phyloP scores from a whole-genome alignment of 208 protist species.

The Leishmania mexicana region DNA sequence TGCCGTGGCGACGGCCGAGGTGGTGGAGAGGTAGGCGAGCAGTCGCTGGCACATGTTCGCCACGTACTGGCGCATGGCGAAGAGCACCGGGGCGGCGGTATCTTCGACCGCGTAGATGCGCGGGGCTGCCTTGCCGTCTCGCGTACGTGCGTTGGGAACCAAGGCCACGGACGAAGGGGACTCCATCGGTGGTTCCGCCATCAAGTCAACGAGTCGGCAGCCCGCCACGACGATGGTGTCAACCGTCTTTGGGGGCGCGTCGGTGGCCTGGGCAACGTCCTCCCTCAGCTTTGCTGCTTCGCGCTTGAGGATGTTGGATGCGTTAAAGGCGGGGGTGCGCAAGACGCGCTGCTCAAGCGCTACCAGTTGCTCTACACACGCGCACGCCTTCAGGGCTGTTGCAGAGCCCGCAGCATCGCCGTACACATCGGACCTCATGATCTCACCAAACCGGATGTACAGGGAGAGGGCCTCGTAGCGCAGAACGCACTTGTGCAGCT shows the following conservation, averaged over 20 bases:
- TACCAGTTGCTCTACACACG: slow-evolving; percentile 29
- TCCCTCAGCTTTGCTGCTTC: slow-evolving; percentile 25
- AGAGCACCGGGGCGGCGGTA: slow-evolving; percentile 55
- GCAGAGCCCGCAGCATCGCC: slow-evolving; percentile 29
- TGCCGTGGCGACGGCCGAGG: slow-evolving; percentile 15
- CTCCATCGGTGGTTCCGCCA: slow-evolving; percentile 16
- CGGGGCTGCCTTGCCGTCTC: not conserved
- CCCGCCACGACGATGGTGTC: slow-evolving; percentile 19
- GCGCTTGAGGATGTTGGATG: slow-evolving; percentile 12
- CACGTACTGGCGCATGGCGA: slow-evolving; percentile 55
- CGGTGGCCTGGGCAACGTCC: slow-evolving; percentile 13
- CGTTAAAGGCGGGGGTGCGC: slow-evolving; percentile 18
- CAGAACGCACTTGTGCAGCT: slow-evolving; percentile 50
- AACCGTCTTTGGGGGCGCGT: slow-evolving; percentile 2
- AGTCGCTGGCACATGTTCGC: slow-evolving; percentile 73
- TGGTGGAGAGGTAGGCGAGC: slow-evolving; percentile 25
- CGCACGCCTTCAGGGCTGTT: slow-evolving; percentile 16
- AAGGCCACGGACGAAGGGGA: not conserved
- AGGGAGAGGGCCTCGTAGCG: slow-evolving; percentile 49
- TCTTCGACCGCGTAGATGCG: slow-evolving; percentile 42
- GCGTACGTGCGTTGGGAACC: not conserved
- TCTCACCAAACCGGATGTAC: slow-evolving; percentile 46
- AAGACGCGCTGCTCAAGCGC: slow-evolving; percentile 32
- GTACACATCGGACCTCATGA: slow-evolving; percentile 31
- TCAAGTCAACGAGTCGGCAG: slow-evolving; percentile 22